phyloP scores from a whole-genome alignment of 2,329 filamentous ascomycete genomes.

The Scedosporium minutisporum region DNA sequence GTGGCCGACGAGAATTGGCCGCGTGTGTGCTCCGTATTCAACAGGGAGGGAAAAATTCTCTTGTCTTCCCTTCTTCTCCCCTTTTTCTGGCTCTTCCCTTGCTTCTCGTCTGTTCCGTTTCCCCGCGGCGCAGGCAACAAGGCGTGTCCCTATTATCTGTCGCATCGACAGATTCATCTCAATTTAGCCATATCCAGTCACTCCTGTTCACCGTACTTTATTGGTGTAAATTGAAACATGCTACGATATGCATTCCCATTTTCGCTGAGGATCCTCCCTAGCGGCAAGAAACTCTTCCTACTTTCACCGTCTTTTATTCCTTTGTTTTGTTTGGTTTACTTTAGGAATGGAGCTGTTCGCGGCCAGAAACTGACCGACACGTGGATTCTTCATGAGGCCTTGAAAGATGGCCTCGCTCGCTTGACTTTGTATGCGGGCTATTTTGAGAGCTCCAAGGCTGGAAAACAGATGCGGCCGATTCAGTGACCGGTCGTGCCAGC shows the following conservation, averaged over 20 bases:
- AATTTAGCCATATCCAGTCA: not conserved
- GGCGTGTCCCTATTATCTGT: not conserved
- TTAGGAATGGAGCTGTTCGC: not conserved
- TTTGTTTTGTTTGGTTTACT: not conserved
- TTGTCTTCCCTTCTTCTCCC: no score
- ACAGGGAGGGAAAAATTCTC: no score
- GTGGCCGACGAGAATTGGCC: not conserved
- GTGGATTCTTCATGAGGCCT: not conserved
- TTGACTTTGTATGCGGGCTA: not conserved
- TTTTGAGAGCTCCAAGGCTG: not conserved
- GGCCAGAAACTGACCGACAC: not conserved
- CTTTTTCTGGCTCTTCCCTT: not conserved
- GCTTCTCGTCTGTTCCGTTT: no score
- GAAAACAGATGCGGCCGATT: not conserved
- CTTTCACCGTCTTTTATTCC: not conserved
- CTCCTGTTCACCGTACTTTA: not conserved
- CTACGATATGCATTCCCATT: no score
- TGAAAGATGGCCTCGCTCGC: not conserved
- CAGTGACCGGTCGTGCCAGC: not conserved
- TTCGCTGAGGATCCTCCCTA: no score
- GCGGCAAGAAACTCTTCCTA: not conserved
- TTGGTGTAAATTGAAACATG: not conserved
- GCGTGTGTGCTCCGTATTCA: not conserved
- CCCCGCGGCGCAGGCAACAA: not conserved
- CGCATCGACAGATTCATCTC: conserved; percentile 6